Evolutionary conservation across 352 stramenopile genomes (phyloP), one percentile per base, ranked within the genome.

Genomic region (Globisporangium ultimum): DNA sequence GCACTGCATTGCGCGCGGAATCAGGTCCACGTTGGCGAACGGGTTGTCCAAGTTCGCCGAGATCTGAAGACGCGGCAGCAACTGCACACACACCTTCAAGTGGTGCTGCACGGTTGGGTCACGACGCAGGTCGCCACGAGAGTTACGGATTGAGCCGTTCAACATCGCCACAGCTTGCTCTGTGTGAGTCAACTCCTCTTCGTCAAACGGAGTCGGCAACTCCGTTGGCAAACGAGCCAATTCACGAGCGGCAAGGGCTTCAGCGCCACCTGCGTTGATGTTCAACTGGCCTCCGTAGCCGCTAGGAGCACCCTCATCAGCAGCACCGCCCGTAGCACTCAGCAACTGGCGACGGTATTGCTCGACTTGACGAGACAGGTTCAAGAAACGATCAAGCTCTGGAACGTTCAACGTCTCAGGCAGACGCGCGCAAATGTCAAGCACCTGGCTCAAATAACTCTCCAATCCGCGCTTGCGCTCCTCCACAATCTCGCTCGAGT

Each of bases 31-130:
- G 55, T 93, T 93, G 17, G 86, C 86, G 49, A 95, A 95, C 58
- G 86, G 86, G 58, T 95, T 95, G 71, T 95, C 86, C 71, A 93
- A 38, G 68, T 93, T 93, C n/a, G 86, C 86, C 55, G 84, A 91
- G 68, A 93, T 92, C 64, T 95, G 86, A 46, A 95, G 71, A 3
- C 84, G 81, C 41, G 86, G 86, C 66, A 92, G 66, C 54, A 95
- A 61, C 71, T 93, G 84, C 58, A 95, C 86, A 46, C 86, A 95
- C 42, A 93, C 77, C 72, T 93, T 93, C 34, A 95, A 68, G 61
- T 93, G 76, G 70, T 89, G 84, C 72, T 95, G 86, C 65, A 95
- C 86, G 52, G 82, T 73, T 48, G 71, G 71, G 55, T 95, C 85
- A 21, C 84, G 84, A 21, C 86, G 86, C 60, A 95, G 67, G 42